Percentiles rank a stretch among this genome's conserved stretches.
Evolutionary conservation across 805 yeast species (phyloP).

Genomic region (Kodamaea laetipori): DNA sequence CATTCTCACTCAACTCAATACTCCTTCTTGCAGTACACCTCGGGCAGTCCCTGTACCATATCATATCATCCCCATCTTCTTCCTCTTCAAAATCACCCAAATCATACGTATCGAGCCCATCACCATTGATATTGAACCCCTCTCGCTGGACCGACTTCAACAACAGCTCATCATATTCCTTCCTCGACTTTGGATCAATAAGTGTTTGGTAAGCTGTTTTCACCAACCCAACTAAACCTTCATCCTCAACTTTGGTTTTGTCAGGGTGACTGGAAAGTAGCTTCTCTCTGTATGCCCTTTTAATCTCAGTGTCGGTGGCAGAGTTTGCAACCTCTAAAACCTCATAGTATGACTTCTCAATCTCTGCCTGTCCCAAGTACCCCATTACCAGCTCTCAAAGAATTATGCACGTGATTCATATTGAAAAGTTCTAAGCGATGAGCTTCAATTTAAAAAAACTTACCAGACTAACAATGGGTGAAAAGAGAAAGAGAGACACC

Average conservation of each 20-base stretch:
- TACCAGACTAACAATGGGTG: slow-evolving; percentile 11
- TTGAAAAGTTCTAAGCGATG: slow-evolving; percentile 8
- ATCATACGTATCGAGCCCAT: slow-evolving; percentile 68
- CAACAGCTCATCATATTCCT: slow-evolving; percentile 55
- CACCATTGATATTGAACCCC: slow-evolving; percentile 53
- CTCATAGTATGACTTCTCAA: slow-evolving; percentile 48
- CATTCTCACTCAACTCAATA: slow-evolving; percentile 60
- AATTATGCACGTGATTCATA: slow-evolving; percentile 1
- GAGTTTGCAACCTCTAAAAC: slow-evolving; percentile 52
- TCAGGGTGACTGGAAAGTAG: slow-evolving; percentile 80
- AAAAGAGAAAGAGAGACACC: slow-evolving; percentile 35
- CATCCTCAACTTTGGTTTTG: slow-evolving; percentile 37
- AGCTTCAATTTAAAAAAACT: slow-evolving; percentile 1
- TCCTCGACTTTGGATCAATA: slow-evolving; percentile 40
- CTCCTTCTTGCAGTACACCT: slow-evolving; percentile 58
- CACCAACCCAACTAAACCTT: slow-evolving; percentile 33
- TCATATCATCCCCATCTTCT: slow-evolving; percentile 31
- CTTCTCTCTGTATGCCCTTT: slow-evolving; percentile 61
- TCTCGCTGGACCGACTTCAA: slow-evolving; percentile 31
- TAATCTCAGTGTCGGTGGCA: slow-evolving; percentile 46
- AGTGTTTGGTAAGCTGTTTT: slow-evolving; percentile 67
- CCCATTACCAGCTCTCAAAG: not conserved
- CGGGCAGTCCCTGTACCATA: slow-evolving; percentile 61
- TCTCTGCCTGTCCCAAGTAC: slow-evolving; percentile 7
- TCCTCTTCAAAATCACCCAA: slow-evolving; percentile 61